Evolutionary conservation across 2,329 filamentous ascomycete genomes (phyloP).

Genomic region (Hypoxylon sp.): DNA sequence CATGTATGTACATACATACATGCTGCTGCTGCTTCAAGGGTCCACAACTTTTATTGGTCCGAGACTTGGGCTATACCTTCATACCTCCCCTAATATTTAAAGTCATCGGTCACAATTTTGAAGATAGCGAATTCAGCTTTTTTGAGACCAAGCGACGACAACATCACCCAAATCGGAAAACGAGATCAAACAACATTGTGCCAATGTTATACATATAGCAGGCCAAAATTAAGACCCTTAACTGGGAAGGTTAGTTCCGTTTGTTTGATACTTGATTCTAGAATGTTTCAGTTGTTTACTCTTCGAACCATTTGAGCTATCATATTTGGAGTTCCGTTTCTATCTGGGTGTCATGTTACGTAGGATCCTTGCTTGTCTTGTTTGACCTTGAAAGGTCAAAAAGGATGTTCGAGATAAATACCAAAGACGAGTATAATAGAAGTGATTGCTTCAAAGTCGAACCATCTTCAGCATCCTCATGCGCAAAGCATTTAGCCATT

Average conservation of each 20-base stretch:
- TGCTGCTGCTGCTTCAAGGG: neutral
- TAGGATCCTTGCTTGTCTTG: neutral
- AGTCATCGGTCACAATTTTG: constrained; percentile 1
- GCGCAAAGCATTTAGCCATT: neutral
- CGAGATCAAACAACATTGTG: constrained; percentile 5
- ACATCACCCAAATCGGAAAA: neutral
- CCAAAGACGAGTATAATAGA: neutral
- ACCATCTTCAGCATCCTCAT: neutral
- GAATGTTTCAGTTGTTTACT: constrained; percentile 38
- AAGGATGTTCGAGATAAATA: neutral
- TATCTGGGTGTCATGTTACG: neutral
- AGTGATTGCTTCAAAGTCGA: neutral
- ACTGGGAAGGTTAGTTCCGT: neutral
- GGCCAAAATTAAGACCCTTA: neutral
- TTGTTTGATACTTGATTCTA: constrained; percentile 25
- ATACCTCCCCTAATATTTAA: neutral
- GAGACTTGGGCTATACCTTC: constrained; percentile 1
- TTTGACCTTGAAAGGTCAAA: neutral
- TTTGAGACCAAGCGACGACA: neutral
- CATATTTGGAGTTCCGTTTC: constrained; percentile 9
- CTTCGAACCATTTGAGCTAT: constrained; percentile 21
- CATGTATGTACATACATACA: neutral
- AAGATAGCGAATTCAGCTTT: constrained; percentile 8
- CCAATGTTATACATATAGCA: neutral
- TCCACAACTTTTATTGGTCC: constrained; percentile 23